phyloP scores from a whole-genome alignment of 352 stramenopile species.

The Globisporangium sylvaticum region DNA sequence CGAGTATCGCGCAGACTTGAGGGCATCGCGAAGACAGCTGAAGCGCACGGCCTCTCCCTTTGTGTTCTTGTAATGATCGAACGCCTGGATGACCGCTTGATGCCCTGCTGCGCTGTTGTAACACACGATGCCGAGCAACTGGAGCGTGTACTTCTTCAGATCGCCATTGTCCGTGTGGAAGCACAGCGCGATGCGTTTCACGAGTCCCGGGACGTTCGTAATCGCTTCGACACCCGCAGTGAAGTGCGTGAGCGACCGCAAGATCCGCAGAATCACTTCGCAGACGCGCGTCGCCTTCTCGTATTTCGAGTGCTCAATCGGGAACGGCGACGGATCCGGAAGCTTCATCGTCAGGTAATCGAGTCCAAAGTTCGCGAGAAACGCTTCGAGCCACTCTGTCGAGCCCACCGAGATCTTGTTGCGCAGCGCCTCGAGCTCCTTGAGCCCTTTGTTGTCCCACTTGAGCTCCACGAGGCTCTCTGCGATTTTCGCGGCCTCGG shows the following conservation, averaged over 20 bases:
- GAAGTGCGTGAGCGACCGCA: constrained; percentile 78
- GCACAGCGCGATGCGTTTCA: constrained; percentile 76
- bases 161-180: constrained; percentile 84
- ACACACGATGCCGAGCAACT: constrained; percentile 80
- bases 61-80: constrained; percentile 80
- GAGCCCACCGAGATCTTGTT: constrained; percentile 69
- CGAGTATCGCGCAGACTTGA: constrained; percentile 80
- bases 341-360: constrained; percentile 88
- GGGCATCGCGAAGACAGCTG: constrained; percentile 72
- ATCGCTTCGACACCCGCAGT: constrained; percentile 76
- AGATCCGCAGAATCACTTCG: constrained; percentile 71
- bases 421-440: constrained; percentile 64
- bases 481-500: constrained; percentile 58
- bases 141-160: constrained; percentile 79
- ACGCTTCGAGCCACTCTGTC: constrained; percentile 75
- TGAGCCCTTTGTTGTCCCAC: constrained; percentile 78
- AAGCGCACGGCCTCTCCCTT: constrained; percentile 81
- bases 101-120: constrained; percentile 86
- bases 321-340: constrained; percentile 74
- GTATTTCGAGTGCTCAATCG: constrained; percentile 74
- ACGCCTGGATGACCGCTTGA: constrained; percentile 74
- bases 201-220: constrained; percentile 72
- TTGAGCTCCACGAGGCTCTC: constrained; percentile 79
- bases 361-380: constrained; percentile 68
- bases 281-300: constrained; percentile 75